phyloP scores from a whole-genome alignment of 805 yeast species.

The Nakazawaea siamensis region DNA sequence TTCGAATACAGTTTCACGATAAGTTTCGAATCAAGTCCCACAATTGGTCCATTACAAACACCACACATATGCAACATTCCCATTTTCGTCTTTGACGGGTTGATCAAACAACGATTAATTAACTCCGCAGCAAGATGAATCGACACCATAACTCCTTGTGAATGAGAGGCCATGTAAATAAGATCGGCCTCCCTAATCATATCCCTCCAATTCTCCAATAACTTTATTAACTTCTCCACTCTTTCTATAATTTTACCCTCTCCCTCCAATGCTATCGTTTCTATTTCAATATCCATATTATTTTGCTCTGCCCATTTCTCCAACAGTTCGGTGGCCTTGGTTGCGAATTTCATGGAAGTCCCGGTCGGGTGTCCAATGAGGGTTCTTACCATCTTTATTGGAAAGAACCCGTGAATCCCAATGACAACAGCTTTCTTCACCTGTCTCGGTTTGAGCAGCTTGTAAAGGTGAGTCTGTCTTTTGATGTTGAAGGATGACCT shows the following conservation, averaged over 20 bases:
- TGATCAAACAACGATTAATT: slow-evolving; percentile 2
- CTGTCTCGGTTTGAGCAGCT: slow-evolving; percentile 2
- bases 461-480: slow-evolving; percentile 24
- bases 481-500: slow-evolving; percentile 12
- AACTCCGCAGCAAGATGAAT: slow-evolving; percentile 49
- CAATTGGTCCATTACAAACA: slow-evolving; percentile 82
- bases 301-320: slow-evolving; percentile 48
- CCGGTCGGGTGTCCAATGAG: slow-evolving; percentile 91
- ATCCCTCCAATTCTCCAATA: slow-evolving; percentile 62
- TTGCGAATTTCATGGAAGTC: slow-evolving; percentile 73
- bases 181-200: slow-evolving; percentile 58
- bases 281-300: slow-evolving; percentile 41
- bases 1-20: slow-evolving; percentile 79
- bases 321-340: slow-evolving; percentile 70
- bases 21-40: slow-evolving; percentile 75
- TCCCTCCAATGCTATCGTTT: slow-evolving; percentile 83
- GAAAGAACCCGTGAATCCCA: slow-evolving; percentile 94
- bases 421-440: slow-evolving; percentile 63
- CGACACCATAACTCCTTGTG: slow-evolving; percentile 90
- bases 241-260: slow-evolving; percentile 85
- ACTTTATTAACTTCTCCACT: slow-evolving; percentile 61
- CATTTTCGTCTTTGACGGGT: slow-evolving; percentile 31
- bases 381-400: slow-evolving; percentile 74
- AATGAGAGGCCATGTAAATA: slow-evolving; percentile 79
- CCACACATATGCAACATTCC: slow-evolving; percentile 91